Evolutionary conservation across 495 filamentous ascomycete genomes (phyloP), one percentile per base, ranked within the genome.

Genomic region (Talaromyces thailandensis): DNA sequence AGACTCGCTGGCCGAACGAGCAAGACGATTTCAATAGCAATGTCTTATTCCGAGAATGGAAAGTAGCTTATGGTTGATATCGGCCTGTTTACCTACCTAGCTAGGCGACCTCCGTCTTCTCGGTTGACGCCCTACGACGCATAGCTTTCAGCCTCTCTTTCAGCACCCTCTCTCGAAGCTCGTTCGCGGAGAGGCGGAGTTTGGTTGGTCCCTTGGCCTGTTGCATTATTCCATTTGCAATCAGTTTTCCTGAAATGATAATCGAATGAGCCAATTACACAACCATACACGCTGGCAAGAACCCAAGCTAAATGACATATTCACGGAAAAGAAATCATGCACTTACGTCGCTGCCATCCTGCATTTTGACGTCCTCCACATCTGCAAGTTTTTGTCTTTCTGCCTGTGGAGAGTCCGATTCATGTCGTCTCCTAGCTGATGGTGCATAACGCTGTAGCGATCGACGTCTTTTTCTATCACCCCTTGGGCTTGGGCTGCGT

Each of bases 91-190:
- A 60, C 58, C 58, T 60, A 60, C 58, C 58, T 60, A 60, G 8
- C 58, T 45, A 57, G 52, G 26, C 55, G 28, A 57, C 48, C 68
- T 69, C 67, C 66, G 68, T 68, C 63, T 75, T 70, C 58, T 71
- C 60, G 58, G 51, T 67, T 32, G 64, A 67, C 57, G 68, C 66
- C 60, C 68, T 65, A 61, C 75, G 75, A 43, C 79, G 70, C 64
- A 73, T 71, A 24, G 76, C 76, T 75, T 86, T 85, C 60, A 90
- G 79, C 70, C 82, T 85, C 68, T 90, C 87, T 68, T 82, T 83
- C 12, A 89, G 79, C 60, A 89, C 75, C 68, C 75, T 84, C 73
- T 91, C 86, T 55, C 83, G 82, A 53, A 88, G 76, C 69, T 85
- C 80, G 64, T 77, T 86, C 45, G 81, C 78, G 28, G 71, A 72